Base-by-base conservation (phyloP, 2,329 filamentous ascomycete species). In the Geoglossum cookeanum region DNA sequence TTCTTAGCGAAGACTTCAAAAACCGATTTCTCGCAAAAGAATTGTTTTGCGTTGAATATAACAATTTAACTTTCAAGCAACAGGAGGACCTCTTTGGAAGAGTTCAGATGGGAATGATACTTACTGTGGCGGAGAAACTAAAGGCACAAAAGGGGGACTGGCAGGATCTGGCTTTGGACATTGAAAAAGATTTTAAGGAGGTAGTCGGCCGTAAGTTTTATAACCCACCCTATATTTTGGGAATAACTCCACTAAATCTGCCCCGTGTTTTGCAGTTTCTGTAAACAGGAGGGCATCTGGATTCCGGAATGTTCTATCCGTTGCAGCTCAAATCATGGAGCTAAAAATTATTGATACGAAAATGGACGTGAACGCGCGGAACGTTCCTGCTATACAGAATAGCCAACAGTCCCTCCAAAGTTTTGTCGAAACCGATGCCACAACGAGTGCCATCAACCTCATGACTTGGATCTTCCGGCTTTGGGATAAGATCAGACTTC, bases 71-170 rank as follows among this genome's bases (percentile, higher is more conserved):
- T 3, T 59, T 64, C 11, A 65, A 67, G 11, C 71, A 74, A 56
- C 73, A 75, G 59, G 72, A 75, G 57, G 74, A 74, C 9, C 67
- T 75, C 54, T 75, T 75, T 59, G 69, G 72, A 5, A 65, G 73
- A 13, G 73, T 75, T 0, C 73, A 76, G 56, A 67, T 71, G 59
- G 74, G 73, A 7, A 63, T 75, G 5, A 68, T 69, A 33, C 66
- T 75, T 3, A 72, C 68, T 3, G 64, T 67, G 7, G 73, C 72
- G 0, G 74, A 75, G 60, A 74, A 73, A 61, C 69, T 75, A 63
- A 68, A 70, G 53, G 74, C 72, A 22, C 68, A 68, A 54, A 70
- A 67, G 0, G 72, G 72, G 0, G 67, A 68, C 8, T 75, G 73
- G 73, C 73, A 75, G 56, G 67, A 65, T 7, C 68, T 74, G 17